Evolutionary conservation across 192 early-diverging fungal species (phyloP).

Genomic region (Backusella parvicylindrica): DNA sequence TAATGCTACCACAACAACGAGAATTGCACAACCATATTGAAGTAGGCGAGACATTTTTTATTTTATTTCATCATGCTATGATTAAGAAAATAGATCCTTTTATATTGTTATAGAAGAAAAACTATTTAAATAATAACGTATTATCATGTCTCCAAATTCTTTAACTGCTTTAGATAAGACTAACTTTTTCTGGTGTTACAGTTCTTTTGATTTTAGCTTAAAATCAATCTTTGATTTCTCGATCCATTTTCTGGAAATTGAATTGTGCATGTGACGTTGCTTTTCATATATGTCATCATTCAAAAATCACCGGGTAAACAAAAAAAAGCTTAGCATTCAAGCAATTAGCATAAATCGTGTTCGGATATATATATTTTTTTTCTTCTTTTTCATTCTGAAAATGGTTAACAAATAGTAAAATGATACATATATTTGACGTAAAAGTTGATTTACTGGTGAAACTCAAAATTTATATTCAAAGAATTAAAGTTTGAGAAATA

Average conservation of each 20-base stretch:
- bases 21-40: not conserved
- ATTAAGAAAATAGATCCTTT: not conserved
- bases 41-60: not conserved
- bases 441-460: not conserved
- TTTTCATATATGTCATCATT: not conserved
- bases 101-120: not conserved
- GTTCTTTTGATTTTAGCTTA: not conserved
- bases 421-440: not conserved
- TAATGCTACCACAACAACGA: not conserved
- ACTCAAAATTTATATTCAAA: not conserved
- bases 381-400: not conserved
- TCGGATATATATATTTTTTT: not conserved
- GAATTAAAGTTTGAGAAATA: not conserved
- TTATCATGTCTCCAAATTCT: not conserved
- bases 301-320: not conserved
- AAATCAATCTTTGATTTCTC: too few species aligned
- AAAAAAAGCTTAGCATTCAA: not conserved
- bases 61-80: not conserved
- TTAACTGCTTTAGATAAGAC: not conserved
- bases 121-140: not conserved
- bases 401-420: not conserved
- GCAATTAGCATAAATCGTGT: not conserved
- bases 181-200: not conserved
- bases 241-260: not conserved
- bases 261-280: not conserved